Percentiles rank a stretch among this genome's conserved stretches.
phyloP scores from a whole-genome alignment of 164 flowering plant genomes.

The Liriodendron chinense region DNA sequence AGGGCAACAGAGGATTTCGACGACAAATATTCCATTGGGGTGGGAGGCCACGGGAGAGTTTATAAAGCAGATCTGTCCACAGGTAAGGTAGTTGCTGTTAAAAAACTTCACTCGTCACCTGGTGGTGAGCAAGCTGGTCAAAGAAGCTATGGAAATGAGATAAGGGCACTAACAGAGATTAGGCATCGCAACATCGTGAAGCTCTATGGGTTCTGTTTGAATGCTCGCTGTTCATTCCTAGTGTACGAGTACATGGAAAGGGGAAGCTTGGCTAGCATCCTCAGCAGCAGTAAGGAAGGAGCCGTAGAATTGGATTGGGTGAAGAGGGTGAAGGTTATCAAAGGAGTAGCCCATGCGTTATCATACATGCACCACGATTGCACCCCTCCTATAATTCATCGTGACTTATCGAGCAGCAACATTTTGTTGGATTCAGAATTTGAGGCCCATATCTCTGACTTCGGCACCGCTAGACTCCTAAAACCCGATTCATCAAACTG shows the following conservation, averaged over 20 bases:
- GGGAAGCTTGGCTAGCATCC: background rate
- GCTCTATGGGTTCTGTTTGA: constrained; percentile 1
- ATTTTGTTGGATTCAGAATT: constrained; percentile 3
- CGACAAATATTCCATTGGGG: background rate
- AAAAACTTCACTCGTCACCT: constrained; percentile 11
- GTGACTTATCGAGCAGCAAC: background rate
- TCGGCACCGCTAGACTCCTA: constrained; percentile 3
- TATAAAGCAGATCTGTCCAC: constrained; percentile 10
- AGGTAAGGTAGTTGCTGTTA: constrained; percentile 6
- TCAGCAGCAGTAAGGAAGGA: background rate
- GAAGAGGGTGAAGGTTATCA: constrained; percentile 3
- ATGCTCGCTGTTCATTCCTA: background rate
- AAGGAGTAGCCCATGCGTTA: constrained; percentile 2
- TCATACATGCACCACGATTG: background rate
- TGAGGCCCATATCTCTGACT: constrained; percentile 2
- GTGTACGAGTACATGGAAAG: constrained; percentile 5
- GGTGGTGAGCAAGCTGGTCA: background rate
- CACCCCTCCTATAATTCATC: background rate
- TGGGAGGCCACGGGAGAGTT: constrained; percentile 7
- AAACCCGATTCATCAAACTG: background rate
- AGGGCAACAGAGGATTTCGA: constrained; percentile 1
- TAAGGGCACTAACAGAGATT: background rate
- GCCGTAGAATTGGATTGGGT: constrained; percentile 6
- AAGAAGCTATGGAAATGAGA: background rate
- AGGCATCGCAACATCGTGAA: constrained; percentile 4